phyloP scores from a whole-genome alignment of 129 eudicot genomes.

The Ambrosia artemisiifolia region DNA sequence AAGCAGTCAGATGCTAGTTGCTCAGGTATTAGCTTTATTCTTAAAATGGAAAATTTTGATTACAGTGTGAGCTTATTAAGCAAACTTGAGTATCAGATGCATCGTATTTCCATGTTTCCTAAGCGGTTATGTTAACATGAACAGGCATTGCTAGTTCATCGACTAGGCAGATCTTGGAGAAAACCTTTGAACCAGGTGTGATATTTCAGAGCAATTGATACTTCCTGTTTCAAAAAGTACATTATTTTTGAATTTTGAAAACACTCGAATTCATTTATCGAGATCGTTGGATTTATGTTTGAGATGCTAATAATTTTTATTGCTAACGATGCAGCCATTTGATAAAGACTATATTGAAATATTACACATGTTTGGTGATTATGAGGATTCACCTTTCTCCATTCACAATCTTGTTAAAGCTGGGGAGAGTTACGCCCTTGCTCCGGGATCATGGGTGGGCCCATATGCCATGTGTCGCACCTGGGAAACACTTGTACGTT shows the following conservation, averaged over 20 bases:
- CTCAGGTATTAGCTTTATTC: conserved; percentile 56
- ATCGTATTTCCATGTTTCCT: not conserved
- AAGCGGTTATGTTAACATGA: conserved; percentile 1
- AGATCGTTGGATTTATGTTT: not conserved
- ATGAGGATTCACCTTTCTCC: conserved; percentile 67
- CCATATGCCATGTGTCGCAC: conserved; percentile 98
- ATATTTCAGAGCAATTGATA: too few species aligned
- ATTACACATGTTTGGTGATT: conserved; percentile 82
- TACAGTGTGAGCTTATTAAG: not conserved
- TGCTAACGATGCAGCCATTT: conserved; percentile 51
- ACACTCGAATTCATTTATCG: not conserved
- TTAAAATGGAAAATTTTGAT: not conserved
- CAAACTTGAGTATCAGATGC: not conserved
- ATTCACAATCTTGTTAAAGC: conserved; percentile 80
- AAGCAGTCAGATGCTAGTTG: conserved; percentile 97
- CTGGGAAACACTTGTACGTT: conserved; percentile 75
- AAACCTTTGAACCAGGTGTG: conserved; percentile 56
- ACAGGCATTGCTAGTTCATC: conserved; percentile 78
- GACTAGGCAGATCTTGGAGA: conserved; percentile 94
- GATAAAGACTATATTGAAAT: conserved; percentile 64
- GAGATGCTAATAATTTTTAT: conserved; percentile 1
- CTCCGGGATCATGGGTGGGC: conserved; percentile 99
- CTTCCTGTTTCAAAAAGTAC: too few species aligned
- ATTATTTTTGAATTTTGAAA: not conserved
- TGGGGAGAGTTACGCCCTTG: conserved; percentile 76